These are phyloP conservation scores for Quercus alba DNA, from an alignment of 306 rosid genomes.

Conservation along the genomic window DNA sequence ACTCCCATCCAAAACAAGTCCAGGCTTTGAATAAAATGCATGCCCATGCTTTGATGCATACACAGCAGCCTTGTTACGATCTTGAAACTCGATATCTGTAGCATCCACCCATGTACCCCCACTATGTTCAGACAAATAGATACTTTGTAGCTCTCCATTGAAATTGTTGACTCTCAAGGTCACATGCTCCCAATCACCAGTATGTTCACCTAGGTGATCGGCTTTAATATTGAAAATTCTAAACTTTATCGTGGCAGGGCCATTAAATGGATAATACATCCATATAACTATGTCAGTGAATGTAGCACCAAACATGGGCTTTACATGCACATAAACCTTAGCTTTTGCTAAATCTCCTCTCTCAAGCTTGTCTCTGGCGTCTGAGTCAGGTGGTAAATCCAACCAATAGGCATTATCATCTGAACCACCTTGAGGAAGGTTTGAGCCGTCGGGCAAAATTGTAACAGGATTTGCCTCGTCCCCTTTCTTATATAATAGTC, in stretches of 20 bases:
- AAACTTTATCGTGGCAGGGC: slow-evolving; percentile 53
- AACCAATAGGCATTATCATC: slow-evolving; percentile 62
- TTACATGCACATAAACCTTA: slow-evolving; percentile 48
- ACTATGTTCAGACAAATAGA: too few relatives aligned
- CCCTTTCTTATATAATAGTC: slow-evolving; percentile 41
- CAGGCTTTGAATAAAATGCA: too few relatives aligned
- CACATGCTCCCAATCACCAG: too few relatives aligned
- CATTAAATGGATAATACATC: slow-evolving; percentile 83
- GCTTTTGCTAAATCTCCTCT: slow-evolving; percentile 46
- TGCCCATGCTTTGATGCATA: too few relatives aligned
- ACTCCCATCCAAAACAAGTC: too few relatives aligned
- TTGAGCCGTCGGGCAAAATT: slow-evolving; percentile 44
- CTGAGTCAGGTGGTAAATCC: slow-evolving; percentile 46
- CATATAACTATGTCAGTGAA: slow-evolving; percentile 68
- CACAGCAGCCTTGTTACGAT: too few relatives aligned
- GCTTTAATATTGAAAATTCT: slow-evolving; percentile 28
- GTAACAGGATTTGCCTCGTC: slow-evolving; percentile 42
- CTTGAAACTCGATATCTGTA: too few relatives aligned
- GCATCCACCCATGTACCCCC: too few relatives aligned
- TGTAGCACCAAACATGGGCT: slow-evolving; percentile 71
- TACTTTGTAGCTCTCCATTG: too few relatives aligned
- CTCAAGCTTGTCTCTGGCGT: slow-evolving; percentile 37
- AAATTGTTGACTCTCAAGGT: too few relatives aligned
- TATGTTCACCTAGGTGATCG: slow-evolving; percentile 13
- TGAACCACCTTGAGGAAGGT: slow-evolving; percentile 61